A percentile compares a stretch with the other conserved stretches of the same genome.
Conservation (phyloP, 78 protist genomes). For the Thecamonas trahens region DNA sequence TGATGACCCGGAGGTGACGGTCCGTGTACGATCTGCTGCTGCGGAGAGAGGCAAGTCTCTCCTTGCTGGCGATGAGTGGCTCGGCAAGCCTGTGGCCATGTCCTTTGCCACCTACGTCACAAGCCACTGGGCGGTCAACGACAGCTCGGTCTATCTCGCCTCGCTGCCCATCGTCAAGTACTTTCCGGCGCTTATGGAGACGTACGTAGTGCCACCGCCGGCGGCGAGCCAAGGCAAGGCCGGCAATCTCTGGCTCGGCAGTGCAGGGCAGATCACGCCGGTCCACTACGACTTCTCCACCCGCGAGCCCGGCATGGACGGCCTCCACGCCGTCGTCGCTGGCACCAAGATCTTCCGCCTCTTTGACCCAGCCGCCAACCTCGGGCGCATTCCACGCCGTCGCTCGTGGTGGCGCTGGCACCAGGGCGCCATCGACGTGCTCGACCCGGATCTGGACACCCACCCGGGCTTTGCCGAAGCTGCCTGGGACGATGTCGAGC, state of each 20-base stretch:
- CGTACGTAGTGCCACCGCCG: too few relatives aligned
- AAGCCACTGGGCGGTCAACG: background rate
- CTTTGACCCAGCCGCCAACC: constrained; percentile 18
- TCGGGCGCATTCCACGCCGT: constrained; percentile 8
- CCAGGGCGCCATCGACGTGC: constrained; percentile 36
- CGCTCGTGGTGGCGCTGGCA: constrained; percentile 35
- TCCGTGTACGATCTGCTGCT: too few relatives aligned
- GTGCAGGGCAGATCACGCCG: constrained; percentile 40
- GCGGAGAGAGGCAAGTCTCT: too few relatives aligned
- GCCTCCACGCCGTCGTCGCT: constrained; percentile 33
- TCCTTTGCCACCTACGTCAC: too few relatives aligned
- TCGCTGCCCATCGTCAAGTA: constrained; percentile 36
- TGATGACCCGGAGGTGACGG: too few relatives aligned
- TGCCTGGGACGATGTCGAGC: background rate
- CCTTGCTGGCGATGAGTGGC: too few relatives aligned
- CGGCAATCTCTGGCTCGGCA: constrained; percentile 44
- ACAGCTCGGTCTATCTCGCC: constrained; percentile 32
- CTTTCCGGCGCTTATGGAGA: constrained; percentile 33
- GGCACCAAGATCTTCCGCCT: constrained; percentile 31
- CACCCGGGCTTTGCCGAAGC: constrained; percentile 29
- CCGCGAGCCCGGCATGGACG: constrained; percentile 61
- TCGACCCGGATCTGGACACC: constrained; percentile 11
- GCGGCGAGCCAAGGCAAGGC: too few relatives aligned
- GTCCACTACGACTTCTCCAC: constrained; percentile 45
- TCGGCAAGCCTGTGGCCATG: too few relatives aligned